These are phyloP conservation scores for Saturnispora kantuleensis DNA, from an alignment of 805 yeast genomes.

Conservation along the genomic window DNA sequence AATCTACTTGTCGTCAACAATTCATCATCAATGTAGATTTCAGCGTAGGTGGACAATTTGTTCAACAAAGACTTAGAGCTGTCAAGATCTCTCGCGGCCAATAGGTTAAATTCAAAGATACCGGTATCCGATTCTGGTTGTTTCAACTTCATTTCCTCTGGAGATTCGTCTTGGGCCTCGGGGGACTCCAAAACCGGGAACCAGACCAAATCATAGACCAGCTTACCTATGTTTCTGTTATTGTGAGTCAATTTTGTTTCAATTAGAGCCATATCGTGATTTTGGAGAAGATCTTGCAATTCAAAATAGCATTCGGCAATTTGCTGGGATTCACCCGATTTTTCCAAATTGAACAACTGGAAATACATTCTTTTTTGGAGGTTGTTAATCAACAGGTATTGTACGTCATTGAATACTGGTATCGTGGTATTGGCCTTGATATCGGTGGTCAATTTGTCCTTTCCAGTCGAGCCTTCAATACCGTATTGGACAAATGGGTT, in stretches of 20 bases:
- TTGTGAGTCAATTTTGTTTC: slow-evolving; percentile 37
- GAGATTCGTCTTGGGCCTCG: slow-evolving; percentile 37
- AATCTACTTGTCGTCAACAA: slow-evolving; percentile 49
- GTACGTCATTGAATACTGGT: slow-evolving; percentile 62
- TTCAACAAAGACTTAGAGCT: slow-evolving; percentile 40
- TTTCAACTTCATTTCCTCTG: slow-evolving; percentile 18
- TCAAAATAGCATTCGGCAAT: slow-evolving; percentile 45
- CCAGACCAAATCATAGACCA: slow-evolving; percentile 49
- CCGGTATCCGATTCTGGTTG: slow-evolving; percentile 60
- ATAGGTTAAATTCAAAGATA: slow-evolving; percentile 53
- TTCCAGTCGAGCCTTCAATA: slow-evolving; percentile 29
- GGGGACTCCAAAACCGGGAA: slow-evolving; percentile 33
- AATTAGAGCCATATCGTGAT: slow-evolving; percentile 33
- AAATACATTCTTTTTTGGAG: slow-evolving; percentile 49
- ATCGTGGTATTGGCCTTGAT: slow-evolving; percentile 45
- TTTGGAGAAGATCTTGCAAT: slow-evolving; percentile 50
- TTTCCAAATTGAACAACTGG: slow-evolving; percentile 41
- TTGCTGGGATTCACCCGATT: slow-evolving; percentile 45
- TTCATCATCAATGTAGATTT: slow-evolving; percentile 48
- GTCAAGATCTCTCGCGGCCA: slow-evolving; percentile 52
- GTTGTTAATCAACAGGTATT: slow-evolving; percentile 45
- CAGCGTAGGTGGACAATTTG: slow-evolving; percentile 57
- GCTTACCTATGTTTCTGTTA: slow-evolving; percentile 47
- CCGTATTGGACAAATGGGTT: slow-evolving; percentile 37
- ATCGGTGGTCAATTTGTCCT: slow-evolving; percentile 34